Conservation (phyloP, 2,329 filamentous ascomycete genomes). For the Talaromyces verruculosus region DNA sequence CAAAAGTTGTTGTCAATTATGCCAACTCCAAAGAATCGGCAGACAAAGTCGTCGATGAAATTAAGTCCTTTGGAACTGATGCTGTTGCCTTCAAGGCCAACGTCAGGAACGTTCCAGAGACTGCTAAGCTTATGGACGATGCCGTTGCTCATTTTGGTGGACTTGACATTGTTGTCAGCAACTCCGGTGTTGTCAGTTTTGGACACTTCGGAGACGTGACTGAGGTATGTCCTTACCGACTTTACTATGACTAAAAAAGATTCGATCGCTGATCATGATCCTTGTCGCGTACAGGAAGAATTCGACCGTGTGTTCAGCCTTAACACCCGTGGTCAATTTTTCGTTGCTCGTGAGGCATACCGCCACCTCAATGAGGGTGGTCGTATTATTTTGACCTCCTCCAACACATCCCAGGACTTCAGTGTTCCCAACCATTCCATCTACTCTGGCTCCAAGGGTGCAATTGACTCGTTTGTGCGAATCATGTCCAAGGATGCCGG, state of each 20-base stretch:
- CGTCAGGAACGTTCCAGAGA: conserved; percentile 41
- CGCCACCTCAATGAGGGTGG: conserved; percentile 68
- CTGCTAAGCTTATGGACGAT: conserved; percentile 9
- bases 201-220: conserved; percentile 67
- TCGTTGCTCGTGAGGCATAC: conserved; percentile 73
- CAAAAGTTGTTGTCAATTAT: conserved; percentile 35
- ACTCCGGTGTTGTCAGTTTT: conserved; percentile 62
- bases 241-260: not conserved
- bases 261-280: not conserved
- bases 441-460: conserved; percentile 75
- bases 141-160: conserved; percentile 30
- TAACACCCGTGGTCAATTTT: conserved; percentile 71
- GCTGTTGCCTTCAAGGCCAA: conserved; percentile 54
- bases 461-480: conserved; percentile 74
- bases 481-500: conserved; percentile 70
- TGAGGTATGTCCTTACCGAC: conserved; percentile 34
- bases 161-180: conserved; percentile 32
- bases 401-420: conserved; percentile 66
- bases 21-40: conserved; percentile 62
- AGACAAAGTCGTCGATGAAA: conserved; percentile 47
- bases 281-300: conserved; percentile 51
- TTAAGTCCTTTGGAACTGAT: conserved; percentile 21
- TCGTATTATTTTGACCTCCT: conserved; percentile 71
- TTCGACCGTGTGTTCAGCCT: conserved; percentile 70
- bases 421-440: conserved; percentile 69